phyloP scores from a whole-genome alignment of 495 filamentous ascomycete genomes.

The Cercophora sp. region DNA sequence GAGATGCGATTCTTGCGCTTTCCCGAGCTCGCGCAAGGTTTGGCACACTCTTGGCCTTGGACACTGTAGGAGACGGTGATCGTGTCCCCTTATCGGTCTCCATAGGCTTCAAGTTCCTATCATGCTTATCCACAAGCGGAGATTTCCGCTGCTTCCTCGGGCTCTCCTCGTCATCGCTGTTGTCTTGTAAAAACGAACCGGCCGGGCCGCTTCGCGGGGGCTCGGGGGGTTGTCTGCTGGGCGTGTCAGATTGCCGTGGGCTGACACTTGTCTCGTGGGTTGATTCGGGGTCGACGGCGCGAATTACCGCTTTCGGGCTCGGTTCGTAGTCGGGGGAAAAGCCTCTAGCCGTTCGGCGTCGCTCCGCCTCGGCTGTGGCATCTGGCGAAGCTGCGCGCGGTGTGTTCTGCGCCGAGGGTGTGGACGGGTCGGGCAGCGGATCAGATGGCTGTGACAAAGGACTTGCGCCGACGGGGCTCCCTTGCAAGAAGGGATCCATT shows the following conservation, averaged over 20 bases:
- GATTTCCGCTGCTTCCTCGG: conserved; percentile 21
- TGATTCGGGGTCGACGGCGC: conserved; percentile 42
- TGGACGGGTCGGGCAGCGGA: conserved; percentile 9
- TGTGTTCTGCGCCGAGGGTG: conserved; percentile 1
- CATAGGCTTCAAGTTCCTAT: conserved; percentile 19
- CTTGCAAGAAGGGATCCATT: conserved; percentile 79
- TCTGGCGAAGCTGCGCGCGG: background rate
- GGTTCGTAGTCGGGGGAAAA: conserved; percentile 67
- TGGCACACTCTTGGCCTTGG: conserved; percentile 33
- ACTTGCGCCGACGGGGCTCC: conserved; percentile 22
- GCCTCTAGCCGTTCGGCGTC: conserved; percentile 35
- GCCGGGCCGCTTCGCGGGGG: conserved; percentile 20
- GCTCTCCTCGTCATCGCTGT: conserved; percentile 37
- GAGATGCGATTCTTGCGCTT: conserved; percentile 15
- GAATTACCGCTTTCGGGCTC: conserved; percentile 55
- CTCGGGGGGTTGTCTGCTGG: conserved; percentile 16
- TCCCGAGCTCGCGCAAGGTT: conserved; percentile 21
- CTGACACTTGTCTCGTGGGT: conserved; percentile 8
- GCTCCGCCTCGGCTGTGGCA: conserved; percentile 21
- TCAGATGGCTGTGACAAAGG: conserved; percentile 18
- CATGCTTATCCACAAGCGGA: conserved; percentile 10
- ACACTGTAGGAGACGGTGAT: conserved; percentile 29
- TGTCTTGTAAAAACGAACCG: conserved; percentile 34
- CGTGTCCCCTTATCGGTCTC: conserved; percentile 18
- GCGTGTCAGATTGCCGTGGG: background rate